Conservation (phyloP, 2,329 filamentous ascomycete species). For the Diaporthe vexans region DNA sequence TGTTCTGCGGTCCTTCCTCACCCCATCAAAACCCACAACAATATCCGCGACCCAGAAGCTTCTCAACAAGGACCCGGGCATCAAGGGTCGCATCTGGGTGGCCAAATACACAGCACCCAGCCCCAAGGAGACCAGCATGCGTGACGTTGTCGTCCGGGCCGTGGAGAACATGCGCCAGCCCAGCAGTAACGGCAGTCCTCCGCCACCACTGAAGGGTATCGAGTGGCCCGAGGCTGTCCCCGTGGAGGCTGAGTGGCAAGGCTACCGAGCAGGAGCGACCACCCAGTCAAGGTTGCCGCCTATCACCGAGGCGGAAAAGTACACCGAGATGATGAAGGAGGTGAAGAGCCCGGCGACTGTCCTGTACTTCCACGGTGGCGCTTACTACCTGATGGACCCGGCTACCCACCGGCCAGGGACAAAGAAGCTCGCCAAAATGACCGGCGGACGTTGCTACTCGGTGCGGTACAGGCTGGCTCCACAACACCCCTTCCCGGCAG, state of each 20-base stretch:
- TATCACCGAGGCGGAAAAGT: slow-evolving; percentile 75
- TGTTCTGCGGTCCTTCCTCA: slow-evolving; percentile 77
- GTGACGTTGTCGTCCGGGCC: slow-evolving; percentile 69
- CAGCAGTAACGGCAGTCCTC: slow-evolving; percentile 23
- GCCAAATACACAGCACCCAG: slow-evolving; percentile 75
- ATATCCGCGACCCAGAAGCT: slow-evolving; percentile 74
- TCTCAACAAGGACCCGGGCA: slow-evolving; percentile 72
- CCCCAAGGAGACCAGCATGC: slow-evolving; percentile 68
- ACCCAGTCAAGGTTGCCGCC: slow-evolving; percentile 64
- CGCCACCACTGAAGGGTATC: slow-evolving; percentile 44
- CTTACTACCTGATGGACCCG: slow-evolving; percentile 80
- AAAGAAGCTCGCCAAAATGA: slow-evolving; percentile 74
- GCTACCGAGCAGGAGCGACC: slow-evolving; percentile 71
- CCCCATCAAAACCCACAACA: slow-evolving; percentile 59
- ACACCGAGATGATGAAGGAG: slow-evolving; percentile 76
- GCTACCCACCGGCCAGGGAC: slow-evolving; percentile 72
- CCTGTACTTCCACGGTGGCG: slow-evolving; percentile 83
- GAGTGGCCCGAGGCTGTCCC: slow-evolving; percentile 65
- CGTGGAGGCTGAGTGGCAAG: slow-evolving; percentile 83
- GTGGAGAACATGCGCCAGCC: slow-evolving; percentile 66
- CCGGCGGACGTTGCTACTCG: slow-evolving; percentile 77
- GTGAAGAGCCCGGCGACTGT: slow-evolving; percentile 73
- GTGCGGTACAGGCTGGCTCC: slow-evolving; percentile 83
- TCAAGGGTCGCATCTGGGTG: slow-evolving; percentile 88
- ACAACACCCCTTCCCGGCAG: slow-evolving; percentile 80